These are phyloP conservation scores for Neovahlkampfia damariscottae DNA, from an alignment of 78 protist species.

Conservation along the genomic window DNA sequence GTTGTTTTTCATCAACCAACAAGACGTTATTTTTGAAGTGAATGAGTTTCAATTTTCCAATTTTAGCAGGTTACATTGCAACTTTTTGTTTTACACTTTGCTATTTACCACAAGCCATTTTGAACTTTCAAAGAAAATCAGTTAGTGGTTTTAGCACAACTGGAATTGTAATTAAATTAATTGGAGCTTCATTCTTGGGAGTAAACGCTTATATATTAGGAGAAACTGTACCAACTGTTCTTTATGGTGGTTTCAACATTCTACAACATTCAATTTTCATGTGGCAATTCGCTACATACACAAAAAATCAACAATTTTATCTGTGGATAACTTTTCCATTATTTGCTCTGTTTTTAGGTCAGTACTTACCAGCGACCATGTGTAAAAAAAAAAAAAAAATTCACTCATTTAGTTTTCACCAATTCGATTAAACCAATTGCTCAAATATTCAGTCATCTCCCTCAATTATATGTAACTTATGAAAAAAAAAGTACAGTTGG, in stretches of 20 bases:
- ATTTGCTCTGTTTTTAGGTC: not conserved
- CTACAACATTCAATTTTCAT: conserved; percentile 17
- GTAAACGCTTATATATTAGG: conserved; percentile 3
- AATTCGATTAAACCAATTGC: conserved; percentile 6
- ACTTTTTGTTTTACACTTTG: conserved; percentile 12
- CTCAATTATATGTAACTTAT: conserved; percentile 7
- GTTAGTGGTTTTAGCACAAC: conserved; percentile 10
- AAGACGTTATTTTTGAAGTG: too few species aligned
- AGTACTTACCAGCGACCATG: not conserved
- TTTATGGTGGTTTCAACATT: conserved; percentile 15
- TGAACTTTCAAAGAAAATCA: conserved; percentile 13
- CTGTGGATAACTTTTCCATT: not conserved
- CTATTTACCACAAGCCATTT: conserved; percentile 8
- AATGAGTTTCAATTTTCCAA: too few species aligned
- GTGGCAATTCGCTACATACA: conserved; percentile 9
- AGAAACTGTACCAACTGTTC: conserved; percentile 4
- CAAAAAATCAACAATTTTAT: not conserved
- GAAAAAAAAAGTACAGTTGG: conserved; percentile 13
- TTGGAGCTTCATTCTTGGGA: conserved; percentile 11
- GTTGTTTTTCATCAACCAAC: too few species aligned
- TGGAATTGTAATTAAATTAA: conserved; percentile 2
- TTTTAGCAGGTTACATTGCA: conserved; percentile 11
- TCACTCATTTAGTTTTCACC: conserved; percentile 5
- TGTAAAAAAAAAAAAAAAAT: not conserved
- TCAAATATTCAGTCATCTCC: conserved; percentile 16